Conservation (phyloP, 78 protist genomes). For the Polysphondylium violaceum region DNA sequence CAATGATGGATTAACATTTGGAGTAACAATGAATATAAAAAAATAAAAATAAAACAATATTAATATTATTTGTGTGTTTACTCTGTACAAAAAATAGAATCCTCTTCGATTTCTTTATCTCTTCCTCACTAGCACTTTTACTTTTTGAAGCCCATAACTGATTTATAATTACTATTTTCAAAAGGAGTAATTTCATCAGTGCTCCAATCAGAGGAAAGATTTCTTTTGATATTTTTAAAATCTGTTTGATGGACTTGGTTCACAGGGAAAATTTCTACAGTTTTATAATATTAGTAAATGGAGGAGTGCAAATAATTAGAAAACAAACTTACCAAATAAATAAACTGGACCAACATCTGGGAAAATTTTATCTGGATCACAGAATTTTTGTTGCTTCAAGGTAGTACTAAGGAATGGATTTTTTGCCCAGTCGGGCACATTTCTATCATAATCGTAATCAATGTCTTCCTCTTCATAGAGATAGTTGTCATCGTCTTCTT, state of each 20-base stretch:
- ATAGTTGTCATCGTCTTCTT: slow-evolving; percentile 12
- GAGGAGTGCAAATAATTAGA: neutral
- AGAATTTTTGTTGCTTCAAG: slow-evolving; percentile 18
- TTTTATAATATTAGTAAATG: neutral
- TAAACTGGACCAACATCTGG: neutral
- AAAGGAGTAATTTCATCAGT: slow-evolving; percentile 1
- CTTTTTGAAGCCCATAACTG: slow-evolving; percentile 28
- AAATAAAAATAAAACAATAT: no score
- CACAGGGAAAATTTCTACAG: neutral
- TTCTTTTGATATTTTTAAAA: neutral
- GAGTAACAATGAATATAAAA: no score
- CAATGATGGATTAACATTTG: no score
- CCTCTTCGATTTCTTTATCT: no score
- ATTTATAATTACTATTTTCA: slow-evolving; percentile 10
- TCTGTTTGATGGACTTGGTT: neutral
- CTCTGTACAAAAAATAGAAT: no score
- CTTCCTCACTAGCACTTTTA: no score
- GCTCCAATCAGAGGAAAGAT: slow-evolving; percentile 23
- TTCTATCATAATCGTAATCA: slow-evolving; percentile 15
- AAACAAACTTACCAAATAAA: neutral
- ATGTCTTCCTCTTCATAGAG: slow-evolving; percentile 19
- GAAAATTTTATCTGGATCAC: slow-evolving; percentile 26
- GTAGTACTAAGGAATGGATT: neutral
- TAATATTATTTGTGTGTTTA: no score
- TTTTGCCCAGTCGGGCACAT: slow-evolving; percentile 41